Percentiles rank a stretch among this genome's conserved stretches.
Evolutionary conservation across 2,329 filamentous ascomycete species (phyloP).

Genomic region (Orbilia quercus): DNA sequence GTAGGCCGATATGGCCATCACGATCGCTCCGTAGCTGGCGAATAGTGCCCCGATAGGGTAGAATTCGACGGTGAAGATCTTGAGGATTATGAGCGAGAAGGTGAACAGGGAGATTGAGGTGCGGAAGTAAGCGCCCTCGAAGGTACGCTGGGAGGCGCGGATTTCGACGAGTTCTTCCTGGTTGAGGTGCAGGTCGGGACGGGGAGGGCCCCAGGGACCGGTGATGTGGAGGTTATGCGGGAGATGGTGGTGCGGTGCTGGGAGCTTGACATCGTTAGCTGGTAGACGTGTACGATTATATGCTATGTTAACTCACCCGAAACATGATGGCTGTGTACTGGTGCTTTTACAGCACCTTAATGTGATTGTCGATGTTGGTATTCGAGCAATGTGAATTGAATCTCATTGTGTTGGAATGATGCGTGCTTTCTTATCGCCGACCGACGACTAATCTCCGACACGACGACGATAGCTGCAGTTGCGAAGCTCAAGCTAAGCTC

Average conservation of each 20-base stretch:
- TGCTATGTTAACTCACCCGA: constrained; percentile 1
- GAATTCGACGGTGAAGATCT: constrained; percentile 96
- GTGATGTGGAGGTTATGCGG: constrained; percentile 34
- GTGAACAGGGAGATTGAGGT: constrained; percentile 95
- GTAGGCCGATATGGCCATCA: constrained; percentile 85
- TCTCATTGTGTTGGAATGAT: constrained; percentile 19
- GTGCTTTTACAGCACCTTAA: neutral
- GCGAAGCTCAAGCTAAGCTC: constrained; percentile 30
- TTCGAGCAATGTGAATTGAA: too few relatives aligned
- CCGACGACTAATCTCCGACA: constrained; percentile 17
- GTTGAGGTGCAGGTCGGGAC: constrained; percentile 68
- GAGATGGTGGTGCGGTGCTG: constrained; percentile 30
- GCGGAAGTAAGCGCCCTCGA: constrained; percentile 95
- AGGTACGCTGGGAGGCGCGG: constrained; percentile 92
- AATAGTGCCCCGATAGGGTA: constrained; percentile 97
- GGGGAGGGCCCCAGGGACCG: constrained; percentile 3
- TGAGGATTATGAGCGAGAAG: constrained; percentile 91
- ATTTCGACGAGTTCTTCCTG: constrained; percentile 90
- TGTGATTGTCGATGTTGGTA: neutral
- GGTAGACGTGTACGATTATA: too few relatives aligned
- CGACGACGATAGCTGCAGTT: neutral
- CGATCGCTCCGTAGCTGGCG: constrained; percentile 86
- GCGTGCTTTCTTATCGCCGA: constrained; percentile 33
- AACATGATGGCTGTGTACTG: constrained; percentile 6
- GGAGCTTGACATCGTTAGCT: too few relatives aligned